Evolutionary conservation across 768 basidiomycete genomes (phyloP), one percentile per base, ranked within the genome.

Genomic region (Boletus rex-veris): DNA sequence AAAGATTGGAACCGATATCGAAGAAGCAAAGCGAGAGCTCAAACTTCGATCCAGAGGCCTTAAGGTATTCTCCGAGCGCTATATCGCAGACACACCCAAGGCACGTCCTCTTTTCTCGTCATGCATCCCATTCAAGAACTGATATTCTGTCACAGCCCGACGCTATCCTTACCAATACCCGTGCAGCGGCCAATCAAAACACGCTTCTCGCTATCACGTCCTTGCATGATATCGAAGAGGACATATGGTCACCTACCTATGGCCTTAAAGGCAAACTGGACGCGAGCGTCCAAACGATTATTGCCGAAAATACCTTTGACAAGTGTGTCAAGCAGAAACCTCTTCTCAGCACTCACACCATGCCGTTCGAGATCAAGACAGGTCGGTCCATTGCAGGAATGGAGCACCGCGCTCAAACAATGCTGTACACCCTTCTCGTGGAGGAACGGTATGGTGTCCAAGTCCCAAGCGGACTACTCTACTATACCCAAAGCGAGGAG

Each of bases 331-430:
- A 64, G 16, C 52, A 51, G 37, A 30, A 64, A 58, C 64, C 52
- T 39, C 48, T 62, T n/a, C 54, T 65, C 36, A 61, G 55, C 19
- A 50, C 59, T 49, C 52, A 71, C 61, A 57, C 65, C 45, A 77
- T 87, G 60, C 96, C 96, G 1, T 84, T 99, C 49, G 97, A 99
- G 70, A 92, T 99, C 73, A 99, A 99, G 73, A 99, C 97, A 0
- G 97, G 97, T 2, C 80, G 88, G 30, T 74, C 86, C 0, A 74
- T 81, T 8, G 86, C 83, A 0, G 80, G 81, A 2, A 85, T 94
- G 83, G 93, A 96, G 59, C 96, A 98, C 70, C 88, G 97, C 36
- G 97, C 97, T 0, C 97, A 99, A 71, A 99, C 97, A 1, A 94
- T 98, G 86, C 74, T 99, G 4, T 99, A 99, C 68, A 96, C 93